Percentiles rank a stretch among this genome's conserved stretches.
Conservation (phyloP, 2,329 filamentous ascomycete species). For the Macrophomina tecta region DNA sequence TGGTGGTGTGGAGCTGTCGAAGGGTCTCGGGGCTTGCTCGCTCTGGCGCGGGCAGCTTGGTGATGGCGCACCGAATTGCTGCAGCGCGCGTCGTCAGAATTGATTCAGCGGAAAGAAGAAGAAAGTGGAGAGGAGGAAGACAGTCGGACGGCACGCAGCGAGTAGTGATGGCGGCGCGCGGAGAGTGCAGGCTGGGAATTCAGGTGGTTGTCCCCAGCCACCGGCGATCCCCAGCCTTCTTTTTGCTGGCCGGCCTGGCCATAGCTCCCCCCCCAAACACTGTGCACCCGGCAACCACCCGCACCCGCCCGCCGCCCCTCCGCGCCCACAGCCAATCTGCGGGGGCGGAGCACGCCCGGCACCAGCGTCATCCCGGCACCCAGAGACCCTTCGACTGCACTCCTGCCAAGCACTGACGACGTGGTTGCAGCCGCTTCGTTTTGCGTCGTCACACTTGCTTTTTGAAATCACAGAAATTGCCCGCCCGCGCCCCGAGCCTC, state of each 20-base stretch:
- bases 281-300: slow-evolving; percentile 17
- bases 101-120: slow-evolving; percentile 3
- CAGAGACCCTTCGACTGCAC: background rate
- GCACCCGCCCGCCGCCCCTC: background rate
- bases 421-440: background rate
- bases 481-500: slow-evolving; percentile 10
- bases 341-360: slow-evolving; percentile 4
- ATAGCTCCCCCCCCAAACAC: slow-evolving; percentile 11
- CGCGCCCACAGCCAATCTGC: slow-evolving; percentile 22
- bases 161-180: slow-evolving; percentile 24
- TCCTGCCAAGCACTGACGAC: background rate
- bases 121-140: slow-evolving; percentile 26
- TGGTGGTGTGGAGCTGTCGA: background rate
- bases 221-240: slow-evolving; percentile 18
- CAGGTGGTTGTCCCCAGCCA: slow-evolving; percentile 26
- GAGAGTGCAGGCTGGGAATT: slow-evolving; percentile 22
- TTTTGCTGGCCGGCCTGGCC: background rate
- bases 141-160: slow-evolving; percentile 8
- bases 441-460: slow-evolving; percentile 1
- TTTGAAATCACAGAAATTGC: background rate
- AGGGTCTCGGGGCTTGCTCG: slow-evolving; percentile 10
- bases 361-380: slow-evolving; percentile 19
- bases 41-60: background rate
- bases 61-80: background rate
- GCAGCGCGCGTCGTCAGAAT: slow-evolving; percentile 5